A percentile compares a stretch with the other conserved stretches of the same genome.
Evolutionary conservation across 495 filamentous ascomycete species (phyloP).

Genomic region (Talaromyces proteolyticus): DNA sequence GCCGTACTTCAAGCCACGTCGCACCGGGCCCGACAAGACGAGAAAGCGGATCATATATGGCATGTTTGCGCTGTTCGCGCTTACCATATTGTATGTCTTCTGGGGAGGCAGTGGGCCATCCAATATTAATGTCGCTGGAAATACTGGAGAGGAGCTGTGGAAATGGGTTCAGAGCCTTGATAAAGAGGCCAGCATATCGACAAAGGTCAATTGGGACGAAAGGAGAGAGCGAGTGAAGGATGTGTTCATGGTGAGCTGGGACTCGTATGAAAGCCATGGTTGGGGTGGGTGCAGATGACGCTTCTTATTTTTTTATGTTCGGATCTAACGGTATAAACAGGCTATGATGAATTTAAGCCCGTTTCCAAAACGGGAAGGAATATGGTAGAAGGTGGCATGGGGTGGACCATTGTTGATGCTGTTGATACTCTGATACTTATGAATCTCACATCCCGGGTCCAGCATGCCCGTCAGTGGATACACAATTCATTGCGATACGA

Average conservation of each 20-base stretch:
- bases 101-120: constrained; percentile 39
- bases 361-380: constrained; percentile 70
- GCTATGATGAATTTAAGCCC: constrained; percentile 81
- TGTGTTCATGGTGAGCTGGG: constrained; percentile 84
- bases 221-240: constrained; percentile 84
- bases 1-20: constrained; percentile 57
- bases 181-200: constrained; percentile 12
- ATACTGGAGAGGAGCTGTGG: constrained; percentile 36
- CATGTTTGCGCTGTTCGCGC: constrained; percentile 13
- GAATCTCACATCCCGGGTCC: constrained; percentile 86
- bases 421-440: constrained; percentile 97
- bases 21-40: constrained; percentile 29
- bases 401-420: constrained; percentile 97
- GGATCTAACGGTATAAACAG: too few species aligned
- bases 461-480: constrained; percentile 87
- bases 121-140: constrained; percentile 47
- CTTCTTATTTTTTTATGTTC: too few species aligned
- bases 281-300: constrained; percentile 67
- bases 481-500: constrained; percentile 76
- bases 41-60: constrained; percentile 22
- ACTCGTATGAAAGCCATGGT: constrained; percentile 85
- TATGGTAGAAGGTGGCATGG: constrained; percentile 71
- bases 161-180: constrained; percentile 33
- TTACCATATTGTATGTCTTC: constrained; percentile 27
- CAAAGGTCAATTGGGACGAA: constrained; percentile 55